Percentiles rank a stretch among this genome's conserved stretches.
Conservation (phyloP, 1,284 basidiomycete genomes). For the Trichosporon asahii region DNA sequence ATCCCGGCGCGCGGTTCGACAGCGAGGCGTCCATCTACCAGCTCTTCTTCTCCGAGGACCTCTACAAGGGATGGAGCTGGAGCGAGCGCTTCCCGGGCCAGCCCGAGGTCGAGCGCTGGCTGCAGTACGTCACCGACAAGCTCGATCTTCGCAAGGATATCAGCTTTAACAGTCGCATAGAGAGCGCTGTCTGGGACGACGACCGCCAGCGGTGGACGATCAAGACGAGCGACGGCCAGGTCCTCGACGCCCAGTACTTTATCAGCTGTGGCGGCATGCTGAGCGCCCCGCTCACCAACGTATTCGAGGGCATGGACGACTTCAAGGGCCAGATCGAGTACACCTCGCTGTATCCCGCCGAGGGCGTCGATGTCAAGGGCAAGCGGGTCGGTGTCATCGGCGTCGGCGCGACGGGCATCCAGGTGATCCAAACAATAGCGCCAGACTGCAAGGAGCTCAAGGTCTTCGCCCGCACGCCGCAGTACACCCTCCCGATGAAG, state of each 20-base stretch:
- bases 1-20: constrained; percentile 22
- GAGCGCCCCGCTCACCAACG: constrained; percentile 13
- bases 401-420: constrained; percentile 19
- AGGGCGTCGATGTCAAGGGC: constrained; percentile 18
- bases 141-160: constrained; percentile 24
- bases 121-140: constrained; percentile 19
- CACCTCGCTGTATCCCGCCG: constrained; percentile 17
- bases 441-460: constrained; percentile 14
- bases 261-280: constrained; percentile 22
- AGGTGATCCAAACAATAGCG: constrained; percentile 20
- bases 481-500: constrained; percentile 21
- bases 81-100: constrained; percentile 22
- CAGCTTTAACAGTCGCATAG: constrained; percentile 17
- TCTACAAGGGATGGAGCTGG: constrained; percentile 24
- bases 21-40: constrained; percentile 18
- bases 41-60: constrained; percentile 17
- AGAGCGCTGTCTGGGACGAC: constrained; percentile 15
- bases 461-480: constrained; percentile 22
- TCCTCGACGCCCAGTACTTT: constrained; percentile 20
- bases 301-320: constrained; percentile 14
- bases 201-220: constrained; percentile 12
- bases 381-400: constrained; percentile 15
- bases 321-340: constrained; percentile 22
- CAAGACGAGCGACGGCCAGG: constrained; percentile 18
- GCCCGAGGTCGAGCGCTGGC: constrained; percentile 22